Evolutionary conservation across 1,139 yeast species (phyloP), one percentile per base, ranked within the genome.

Genomic region (Taiozyma onychis): DNA sequence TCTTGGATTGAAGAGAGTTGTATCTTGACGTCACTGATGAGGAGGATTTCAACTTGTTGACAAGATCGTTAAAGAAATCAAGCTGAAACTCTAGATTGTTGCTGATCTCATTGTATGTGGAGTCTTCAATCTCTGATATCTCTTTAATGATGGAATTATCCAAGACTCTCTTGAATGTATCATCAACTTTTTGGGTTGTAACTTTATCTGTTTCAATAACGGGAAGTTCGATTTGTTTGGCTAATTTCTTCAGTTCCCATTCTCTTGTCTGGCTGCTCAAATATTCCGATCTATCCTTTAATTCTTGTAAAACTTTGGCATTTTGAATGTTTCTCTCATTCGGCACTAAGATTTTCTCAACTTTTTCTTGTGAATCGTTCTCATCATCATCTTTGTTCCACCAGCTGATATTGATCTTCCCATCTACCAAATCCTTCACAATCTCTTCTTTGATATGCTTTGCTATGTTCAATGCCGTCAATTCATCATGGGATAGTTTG

Each of bases 401-500:
- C 95, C 95, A 87, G 60, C 86, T 81, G 6, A 85, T 77, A 41
- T 78, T 71, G 18, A 86, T 72, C 49, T 73, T 73, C 14, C 88
- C 88, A 39, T 80, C 78, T 27, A 74, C 70, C 50, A 86, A 66
- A 58, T 82, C 89, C 39, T 75, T 68, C 8, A 85, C 67, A 11
- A 85, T 63, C 59, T 85, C 90, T 51, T 84, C 87, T 60, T 82
- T 78, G 41, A 87, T 80, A 3, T 80, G 81, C 52, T 81, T 77
- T 13, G 91, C 87, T 35, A 81, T 78, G 52, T 75, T 76, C 21
- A 70, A 59, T 11, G 74, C 78, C 3, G 78, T 75, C 47, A 65
- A 66, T 47, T 68, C 73, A 43, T 71, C 64, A 26, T 57, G 57
- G n/a, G 65, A 61, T 46, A 63, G 56, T 44, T 54, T 59, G 44